Base-by-base conservation (phyloP, 106 monocot species). In the Allium cepa region DNA sequence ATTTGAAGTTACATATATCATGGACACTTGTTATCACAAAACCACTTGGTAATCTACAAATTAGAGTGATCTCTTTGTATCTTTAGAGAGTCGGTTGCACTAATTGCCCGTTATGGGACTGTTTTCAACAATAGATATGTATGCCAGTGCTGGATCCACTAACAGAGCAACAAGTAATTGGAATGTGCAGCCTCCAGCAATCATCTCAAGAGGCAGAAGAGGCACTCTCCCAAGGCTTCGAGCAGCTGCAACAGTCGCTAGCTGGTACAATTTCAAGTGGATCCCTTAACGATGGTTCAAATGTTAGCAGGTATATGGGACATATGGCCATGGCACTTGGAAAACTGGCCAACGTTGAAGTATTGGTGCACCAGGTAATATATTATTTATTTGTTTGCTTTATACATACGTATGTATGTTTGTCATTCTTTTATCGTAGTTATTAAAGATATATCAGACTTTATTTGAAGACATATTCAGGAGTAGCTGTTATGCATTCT, bases 201-300 rank as follows among this genome's bases (percentile, higher is more conserved):
- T 92, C 92, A 8, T 90, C 85, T 7, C 90, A 87, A 46, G 89
- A 99, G 64, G 97, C 97, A 9, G 97, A 99, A 78, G 97, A 99
- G 58, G 89, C 92, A 6, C 90, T 99, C n/a, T 83, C 97, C 1
- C 89, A 93, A 67, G 97, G 92, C 0, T 66, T 89, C 11, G 92
- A 92, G 70, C 88, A 92, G 77, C 87, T 97, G 53, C 89, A 87
- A 27, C 92, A 87, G 16, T 89, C 92, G 12, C 69, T 97, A 5
- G 86, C 92, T 0, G 78, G 84, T 55, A 87, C 86, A 10, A 64
- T 97, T 46, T 75, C 92, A 3, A 73, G 75, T 12, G 85, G 79
- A 7, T 72, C 81, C 22, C 75, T 87, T 9, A 67, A 63, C 17
- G 97, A 84, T 10, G 80, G 68, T 50, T 36, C 60, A 62, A 70